phyloP scores from a whole-genome alignment of 495 filamentous ascomycete genomes.

The Talaromyces stipitatus region DNA sequence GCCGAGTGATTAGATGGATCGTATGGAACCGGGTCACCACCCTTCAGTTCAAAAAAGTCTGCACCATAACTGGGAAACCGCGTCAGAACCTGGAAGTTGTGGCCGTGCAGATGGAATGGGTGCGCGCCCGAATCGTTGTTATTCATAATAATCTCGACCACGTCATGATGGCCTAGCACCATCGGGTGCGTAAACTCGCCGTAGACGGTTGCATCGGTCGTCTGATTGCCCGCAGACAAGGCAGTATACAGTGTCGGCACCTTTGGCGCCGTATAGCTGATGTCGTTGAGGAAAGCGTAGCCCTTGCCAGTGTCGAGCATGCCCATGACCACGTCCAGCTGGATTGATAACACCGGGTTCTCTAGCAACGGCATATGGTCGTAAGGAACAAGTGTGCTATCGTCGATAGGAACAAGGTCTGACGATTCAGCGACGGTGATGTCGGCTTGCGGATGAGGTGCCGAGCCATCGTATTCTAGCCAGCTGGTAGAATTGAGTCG shows the following conservation, averaged over 20 bases:
- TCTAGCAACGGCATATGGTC: slow-evolving; percentile 35
- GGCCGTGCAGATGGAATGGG: slow-evolving; percentile 86
- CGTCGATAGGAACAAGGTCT: slow-evolving; percentile 39
- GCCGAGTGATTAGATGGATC: slow-evolving; percentile 27
- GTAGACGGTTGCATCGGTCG: slow-evolving; percentile 61
- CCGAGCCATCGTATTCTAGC: slow-evolving; percentile 60
- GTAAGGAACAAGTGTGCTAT: slow-evolving; percentile 41
- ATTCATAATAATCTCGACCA: slow-evolving; percentile 76
- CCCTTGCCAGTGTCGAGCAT: slow-evolving; percentile 28
- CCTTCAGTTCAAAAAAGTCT: slow-evolving; percentile 27
- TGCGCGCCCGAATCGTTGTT: slow-evolving; percentile 68
- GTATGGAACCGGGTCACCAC: slow-evolving; percentile 31
- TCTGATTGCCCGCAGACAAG: slow-evolving; percentile 52
- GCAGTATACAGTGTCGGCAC: slow-evolving; percentile 77
- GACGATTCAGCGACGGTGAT: slow-evolving; percentile 38
- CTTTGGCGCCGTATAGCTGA: slow-evolving; percentile 65
- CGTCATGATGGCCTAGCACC: slow-evolving; percentile 56
- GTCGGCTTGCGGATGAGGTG: slow-evolving; percentile 44
- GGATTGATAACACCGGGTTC: slow-evolving; percentile 20
- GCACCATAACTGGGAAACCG: slow-evolving; percentile 36
- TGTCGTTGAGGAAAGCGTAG: slow-evolving; percentile 72
- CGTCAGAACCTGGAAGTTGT: slow-evolving; percentile 67
- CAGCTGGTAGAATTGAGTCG: slow-evolving; percentile 71
- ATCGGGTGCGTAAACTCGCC: slow-evolving; percentile 64
- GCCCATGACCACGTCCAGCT: slow-evolving; percentile 38